Conservation (phyloP, 2,329 filamentous ascomycete species). For the Chrysoporthe deuterocubensis region DNA sequence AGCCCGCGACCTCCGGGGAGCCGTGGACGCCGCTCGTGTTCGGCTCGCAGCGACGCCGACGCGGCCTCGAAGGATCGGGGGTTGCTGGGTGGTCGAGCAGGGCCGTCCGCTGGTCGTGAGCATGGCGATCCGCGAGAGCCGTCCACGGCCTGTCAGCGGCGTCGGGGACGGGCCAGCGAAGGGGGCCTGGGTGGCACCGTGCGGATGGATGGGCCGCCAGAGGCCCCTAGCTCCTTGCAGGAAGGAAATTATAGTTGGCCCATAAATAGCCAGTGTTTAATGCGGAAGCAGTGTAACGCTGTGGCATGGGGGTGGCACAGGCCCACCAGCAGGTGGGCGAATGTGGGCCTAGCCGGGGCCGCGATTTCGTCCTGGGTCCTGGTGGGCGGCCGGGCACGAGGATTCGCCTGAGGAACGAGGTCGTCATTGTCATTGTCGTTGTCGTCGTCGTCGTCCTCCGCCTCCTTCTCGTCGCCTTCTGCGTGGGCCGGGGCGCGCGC, state of each 20-base stretch:
- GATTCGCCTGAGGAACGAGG: too few relatives aligned
- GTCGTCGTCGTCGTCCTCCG: not conserved
- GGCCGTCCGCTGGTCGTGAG: not conserved
- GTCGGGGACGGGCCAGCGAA: not conserved
- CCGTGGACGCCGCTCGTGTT: not conserved
- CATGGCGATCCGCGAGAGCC: not conserved
- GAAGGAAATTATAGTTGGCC: conserved; percentile 27
- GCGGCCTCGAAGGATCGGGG: not conserved
- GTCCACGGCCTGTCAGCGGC: not conserved
- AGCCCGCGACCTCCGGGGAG: not conserved
- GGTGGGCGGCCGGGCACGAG: not conserved
- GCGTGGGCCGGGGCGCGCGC: too few relatives aligned
- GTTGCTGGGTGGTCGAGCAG: not conserved
- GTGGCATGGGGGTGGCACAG: conserved; percentile 24
- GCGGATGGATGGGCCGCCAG: conserved; percentile 13
- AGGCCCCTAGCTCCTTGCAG: conserved; percentile 23
- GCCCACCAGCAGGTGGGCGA: conserved; percentile 7
- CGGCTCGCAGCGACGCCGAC: not conserved
- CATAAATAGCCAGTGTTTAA: conserved; percentile 27
- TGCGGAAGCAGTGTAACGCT: conserved; percentile 25
- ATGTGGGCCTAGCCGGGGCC: conserved; percentile 1
- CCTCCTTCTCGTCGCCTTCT: not conserved
- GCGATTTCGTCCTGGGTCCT: not conserved
- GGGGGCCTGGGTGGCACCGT: not conserved
- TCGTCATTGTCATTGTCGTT: not conserved